A percentile compares a stretch with the other conserved stretches of the same genome.
Conservation (phyloP, 2,329 filamentous ascomycete genomes). For the Neocucurbitaria cava region DNA sequence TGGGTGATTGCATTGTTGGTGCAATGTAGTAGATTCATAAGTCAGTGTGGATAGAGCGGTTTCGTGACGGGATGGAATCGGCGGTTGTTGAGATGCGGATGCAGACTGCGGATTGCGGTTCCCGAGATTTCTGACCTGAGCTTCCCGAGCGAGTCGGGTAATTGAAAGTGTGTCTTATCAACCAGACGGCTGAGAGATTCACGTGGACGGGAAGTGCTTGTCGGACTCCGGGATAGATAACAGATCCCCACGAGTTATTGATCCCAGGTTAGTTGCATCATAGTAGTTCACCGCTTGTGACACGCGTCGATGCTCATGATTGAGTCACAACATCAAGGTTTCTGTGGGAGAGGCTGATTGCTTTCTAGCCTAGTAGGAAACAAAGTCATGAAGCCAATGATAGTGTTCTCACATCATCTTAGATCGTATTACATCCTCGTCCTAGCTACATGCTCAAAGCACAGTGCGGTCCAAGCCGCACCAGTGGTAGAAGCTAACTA, state of each 20-base stretch:
- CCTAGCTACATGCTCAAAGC: conserved; percentile 1
- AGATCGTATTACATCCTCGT: conserved; percentile 8
- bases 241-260: too few species aligned
- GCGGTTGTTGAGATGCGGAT: conserved; percentile 1
- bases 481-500: conserved; percentile 10
- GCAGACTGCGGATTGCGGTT: not conserved
- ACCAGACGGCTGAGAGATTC: too few species aligned
- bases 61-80: too few species aligned
- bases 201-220: too few species aligned
- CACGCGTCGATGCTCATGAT: not conserved
- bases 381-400: not conserved
- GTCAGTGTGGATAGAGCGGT: too few species aligned
- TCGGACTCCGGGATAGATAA: too few species aligned
- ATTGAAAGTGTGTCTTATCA: not conserved
- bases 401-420: not conserved
- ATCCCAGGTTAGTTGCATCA: not conserved
- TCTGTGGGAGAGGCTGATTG: not conserved
- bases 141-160: not conserved
- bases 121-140: too few species aligned
- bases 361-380: not conserved
- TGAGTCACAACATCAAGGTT: not conserved
- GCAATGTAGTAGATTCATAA: too few species aligned
- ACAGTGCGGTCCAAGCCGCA: conserved; percentile 1
- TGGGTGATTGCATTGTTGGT: too few species aligned
- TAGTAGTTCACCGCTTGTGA: not conserved